Base-by-base conservation (phyloP, 106 monocot genomes). In the Allium sativum region DNA sequence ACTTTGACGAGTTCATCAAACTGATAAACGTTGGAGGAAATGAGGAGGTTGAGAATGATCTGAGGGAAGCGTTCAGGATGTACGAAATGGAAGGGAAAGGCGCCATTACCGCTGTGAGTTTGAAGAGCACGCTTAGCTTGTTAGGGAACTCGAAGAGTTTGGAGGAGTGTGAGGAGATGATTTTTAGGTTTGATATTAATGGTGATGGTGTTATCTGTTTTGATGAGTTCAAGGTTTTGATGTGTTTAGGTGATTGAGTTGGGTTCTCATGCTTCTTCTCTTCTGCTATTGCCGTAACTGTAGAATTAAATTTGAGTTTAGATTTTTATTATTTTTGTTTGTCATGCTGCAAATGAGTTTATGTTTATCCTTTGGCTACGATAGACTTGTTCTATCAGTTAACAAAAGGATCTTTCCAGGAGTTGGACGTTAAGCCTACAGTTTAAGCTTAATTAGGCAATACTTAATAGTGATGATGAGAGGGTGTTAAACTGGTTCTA, bases 21-120 rank as follows among this genome's bases (percentile, higher is more conserved):
- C 78, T 84, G 70, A 68, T 78, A 47, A 15, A 64, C 53, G 40
- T 21, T 0, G 68, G 45, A 50, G 60, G 8, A 20, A 19, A 51
- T 6, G 42, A 6, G 6, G 68, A 40, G 8, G 71, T 12, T 0
- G 84, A 79, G 42, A 67, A 22, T n/a, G 81, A 84, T 62, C 68
- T 93, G 55, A 74, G 58, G 58, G 87, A 82, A 62, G 84, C 92
- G 3, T 94, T 94, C 69, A 45, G 66, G 18, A 73, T 86, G 74
- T 94, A 89, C 65, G 93, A 20, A 21, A 56, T 56, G 48, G 56
- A 74, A 17, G 75, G 72, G 12, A 50, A 51, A 12, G 85, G 72
- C 1, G 67, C 19, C 53, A 81, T 85, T 40, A 85, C 81, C 4
- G 62, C 74, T 3, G 71, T 54, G 64, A 85, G 85, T 57, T 57